A percentile compares a stretch with the other conserved stretches of the same genome.
Evolutionary conservation across 345 rosid species (phyloP).

Genomic region (Litchi chinensis): DNA sequence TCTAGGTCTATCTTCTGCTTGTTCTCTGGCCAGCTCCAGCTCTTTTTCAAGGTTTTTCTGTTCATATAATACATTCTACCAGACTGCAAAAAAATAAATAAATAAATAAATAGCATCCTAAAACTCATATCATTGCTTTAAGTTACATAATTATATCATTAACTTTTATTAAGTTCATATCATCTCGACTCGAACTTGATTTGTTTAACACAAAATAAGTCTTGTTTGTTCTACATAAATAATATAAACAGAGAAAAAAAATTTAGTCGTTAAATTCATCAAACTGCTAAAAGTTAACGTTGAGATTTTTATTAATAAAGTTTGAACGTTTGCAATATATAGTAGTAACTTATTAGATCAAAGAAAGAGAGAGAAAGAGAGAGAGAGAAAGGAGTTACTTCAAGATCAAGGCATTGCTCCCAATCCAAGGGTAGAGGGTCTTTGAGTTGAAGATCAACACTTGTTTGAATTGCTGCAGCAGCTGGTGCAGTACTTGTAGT

Average conservation of each 20-base stretch:
- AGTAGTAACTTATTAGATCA: too few relatives aligned
- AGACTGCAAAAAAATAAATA: slow-evolving; percentile 35
- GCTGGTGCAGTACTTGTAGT: background rate
- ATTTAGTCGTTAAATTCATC: background rate
- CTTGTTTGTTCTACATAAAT: too few relatives aligned
- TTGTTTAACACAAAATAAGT: too few relatives aligned
- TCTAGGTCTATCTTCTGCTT: slow-evolving; percentile 43
- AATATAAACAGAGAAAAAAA: too few relatives aligned
- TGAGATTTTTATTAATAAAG: too few relatives aligned
- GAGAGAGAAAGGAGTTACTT: slow-evolving; percentile 31
- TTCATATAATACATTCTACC: slow-evolving; percentile 51
- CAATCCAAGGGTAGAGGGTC: slow-evolving; percentile 50
- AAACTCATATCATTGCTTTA: too few relatives aligned
- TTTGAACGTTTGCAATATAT: too few relatives aligned
- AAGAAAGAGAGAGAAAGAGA: background rate
- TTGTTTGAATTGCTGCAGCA: slow-evolving; percentile 23
- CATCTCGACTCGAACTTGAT: too few relatives aligned
- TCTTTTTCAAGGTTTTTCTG: slow-evolving; percentile 45
- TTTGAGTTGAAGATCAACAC: slow-evolving; percentile 45
- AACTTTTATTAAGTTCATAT: too few relatives aligned
- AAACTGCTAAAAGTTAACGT: background rate
- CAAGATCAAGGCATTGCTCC: slow-evolving; percentile 60
- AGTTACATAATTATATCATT: too few relatives aligned
- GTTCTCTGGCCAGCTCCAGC: slow-evolving; percentile 47
- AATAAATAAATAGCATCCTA: background rate